Base-by-base conservation (phyloP, 495 filamentous ascomycete species). In the Margaritispora aquatica region DNA sequence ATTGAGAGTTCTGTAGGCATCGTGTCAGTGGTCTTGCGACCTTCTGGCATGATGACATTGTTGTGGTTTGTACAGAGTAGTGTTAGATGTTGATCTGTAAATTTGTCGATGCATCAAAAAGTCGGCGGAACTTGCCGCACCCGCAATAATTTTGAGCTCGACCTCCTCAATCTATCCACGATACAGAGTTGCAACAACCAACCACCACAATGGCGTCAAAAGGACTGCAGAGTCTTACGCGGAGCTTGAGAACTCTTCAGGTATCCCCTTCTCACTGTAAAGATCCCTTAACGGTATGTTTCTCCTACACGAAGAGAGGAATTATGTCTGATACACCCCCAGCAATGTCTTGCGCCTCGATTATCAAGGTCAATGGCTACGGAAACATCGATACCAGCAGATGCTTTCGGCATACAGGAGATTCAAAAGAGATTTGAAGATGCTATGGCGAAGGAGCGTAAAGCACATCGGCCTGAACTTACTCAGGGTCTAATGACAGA, bases 361-460 rank as follows among this genome's bases (percentile, higher is more conserved):
- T 65, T 75, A 20, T 69, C 80, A 63, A 80, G 90, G 51, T 83
- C 87, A 63, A 90, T 96, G 84, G 86, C 90, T 1, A 95, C 92
- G n/a, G 87, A 90, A 63, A 74, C 80, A 13, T 69, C 76, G 24
- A 58, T 73, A 31, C 62, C 70, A 57, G 55, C 58, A n/a, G 36
- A 27, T 34, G 5, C 29, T 34, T 5, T 5, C 29, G 29, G 5
- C 5, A 13, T 5, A 13, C 29, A 5, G 29, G 29, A 34, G 5
- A 13, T 13, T 34, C n/a, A n/a, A n/a, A n/a, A n/a, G n/a, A n/a
- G n/a, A n/a, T n/a, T n/a, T n/a, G n/a, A n/a, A n/a, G n/a, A n/a
- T n/a, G n/a, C n/a, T n/a, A n/a, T n/a, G n/a, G n/a, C n/a, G n/a
- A n/a, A n/a, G n/a, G n/a, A n/a, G n/a, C n/a, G n/a, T n/a, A n/a